These are phyloP conservation scores for Cutaneotrichosporon sp. DNA, from an alignment of 1,284 basidiomycete species.

Conservation along the genomic window DNA sequence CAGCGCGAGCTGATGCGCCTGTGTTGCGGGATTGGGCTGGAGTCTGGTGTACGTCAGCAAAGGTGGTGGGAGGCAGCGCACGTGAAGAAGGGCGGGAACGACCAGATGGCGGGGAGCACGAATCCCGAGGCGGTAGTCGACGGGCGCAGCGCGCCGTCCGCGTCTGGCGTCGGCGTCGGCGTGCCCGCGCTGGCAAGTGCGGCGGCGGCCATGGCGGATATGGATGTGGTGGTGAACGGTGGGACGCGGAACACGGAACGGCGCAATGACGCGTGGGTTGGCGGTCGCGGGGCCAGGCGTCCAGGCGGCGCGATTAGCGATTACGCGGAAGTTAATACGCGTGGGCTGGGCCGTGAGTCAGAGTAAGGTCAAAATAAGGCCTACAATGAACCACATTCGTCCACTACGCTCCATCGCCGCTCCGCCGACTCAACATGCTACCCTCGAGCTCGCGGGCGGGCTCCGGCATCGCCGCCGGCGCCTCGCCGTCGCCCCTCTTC, in stretches of 20 bases:
- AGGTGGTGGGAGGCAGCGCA: constrained; percentile 16
- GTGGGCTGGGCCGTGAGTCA: no score
- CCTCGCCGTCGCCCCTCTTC: neutral
- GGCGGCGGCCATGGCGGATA: neutral
- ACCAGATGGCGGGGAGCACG: constrained; percentile 50
- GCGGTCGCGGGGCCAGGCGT: neutral
- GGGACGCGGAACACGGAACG: no score
- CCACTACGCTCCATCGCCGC: neutral
- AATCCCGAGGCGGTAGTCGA: constrained; percentile 37
- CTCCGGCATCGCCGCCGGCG: neutral
- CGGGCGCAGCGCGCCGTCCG: constrained; percentile 14
- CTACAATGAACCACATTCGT: no score
- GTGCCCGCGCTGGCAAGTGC: no score
- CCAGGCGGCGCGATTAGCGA: no score
- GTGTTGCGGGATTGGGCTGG: constrained; percentile 52
- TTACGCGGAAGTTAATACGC: no score
- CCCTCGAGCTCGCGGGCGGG: no score
- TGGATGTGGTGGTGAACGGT: neutral
- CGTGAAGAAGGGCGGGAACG: constrained; percentile 56
- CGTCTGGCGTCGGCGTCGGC: neutral
- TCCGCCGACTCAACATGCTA: neutral
- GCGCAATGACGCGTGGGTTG: neutral
- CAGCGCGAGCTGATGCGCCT: constrained; percentile 48
- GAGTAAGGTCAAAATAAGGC: no score
- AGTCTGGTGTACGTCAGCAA: constrained; percentile 26